Evolutionary conservation across 495 filamentous ascomycete species (phyloP).

Genomic region (Xylaria sp.): DNA sequence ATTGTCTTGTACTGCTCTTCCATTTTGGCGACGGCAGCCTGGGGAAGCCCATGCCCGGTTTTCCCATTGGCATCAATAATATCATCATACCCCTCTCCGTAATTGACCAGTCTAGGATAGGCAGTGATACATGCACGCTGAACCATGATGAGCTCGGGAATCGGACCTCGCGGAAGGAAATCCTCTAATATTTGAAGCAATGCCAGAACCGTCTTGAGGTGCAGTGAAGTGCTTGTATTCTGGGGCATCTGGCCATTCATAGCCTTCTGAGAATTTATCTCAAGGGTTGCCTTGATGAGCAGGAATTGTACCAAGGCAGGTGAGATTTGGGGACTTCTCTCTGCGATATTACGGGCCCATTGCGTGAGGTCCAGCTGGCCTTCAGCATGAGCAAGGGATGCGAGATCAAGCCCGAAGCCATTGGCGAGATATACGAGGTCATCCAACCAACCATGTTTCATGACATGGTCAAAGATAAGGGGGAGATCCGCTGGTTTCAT

Average conservation of each 20-base stretch:
- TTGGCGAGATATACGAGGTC: slow-evolving; percentile 76
- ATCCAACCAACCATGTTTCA: slow-evolving; percentile 81
- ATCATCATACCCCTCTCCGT: slow-evolving; percentile 88
- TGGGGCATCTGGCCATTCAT: slow-evolving; percentile 63
- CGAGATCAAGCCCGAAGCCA: slow-evolving; percentile 86
- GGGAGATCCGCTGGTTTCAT: slow-evolving; percentile 76
- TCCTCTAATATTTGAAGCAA: slow-evolving; percentile 82
- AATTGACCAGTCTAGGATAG: slow-evolving; percentile 96
- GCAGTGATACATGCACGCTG: slow-evolving; percentile 89
- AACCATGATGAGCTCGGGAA: slow-evolving; percentile 62
- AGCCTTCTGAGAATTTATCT: slow-evolving; percentile 66
- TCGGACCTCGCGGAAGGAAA: slow-evolving; percentile 54
- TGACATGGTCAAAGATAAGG: slow-evolving; percentile 81
- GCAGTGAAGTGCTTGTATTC: slow-evolving; percentile 63
- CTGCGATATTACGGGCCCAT: slow-evolving; percentile 75
- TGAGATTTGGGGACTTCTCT: slow-evolving; percentile 67
- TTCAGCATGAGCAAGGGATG: slow-evolving; percentile 84
- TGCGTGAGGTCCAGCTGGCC: slow-evolving; percentile 78
- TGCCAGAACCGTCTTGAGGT: slow-evolving; percentile 82
- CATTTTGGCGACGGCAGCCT: slow-evolving; percentile 86
- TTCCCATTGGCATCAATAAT: slow-evolving; percentile 86
- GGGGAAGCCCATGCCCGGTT: slow-evolving; percentile 76
- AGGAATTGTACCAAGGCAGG: slow-evolving; percentile 74
- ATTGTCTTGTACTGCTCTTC: slow-evolving; percentile 95
- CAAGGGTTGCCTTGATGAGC: slow-evolving; percentile 80